These are phyloP conservation scores for Arthrobotrys conoides DNA, from an alignment of 2,329 filamentous ascomycete species.

Conservation along the genomic window DNA sequence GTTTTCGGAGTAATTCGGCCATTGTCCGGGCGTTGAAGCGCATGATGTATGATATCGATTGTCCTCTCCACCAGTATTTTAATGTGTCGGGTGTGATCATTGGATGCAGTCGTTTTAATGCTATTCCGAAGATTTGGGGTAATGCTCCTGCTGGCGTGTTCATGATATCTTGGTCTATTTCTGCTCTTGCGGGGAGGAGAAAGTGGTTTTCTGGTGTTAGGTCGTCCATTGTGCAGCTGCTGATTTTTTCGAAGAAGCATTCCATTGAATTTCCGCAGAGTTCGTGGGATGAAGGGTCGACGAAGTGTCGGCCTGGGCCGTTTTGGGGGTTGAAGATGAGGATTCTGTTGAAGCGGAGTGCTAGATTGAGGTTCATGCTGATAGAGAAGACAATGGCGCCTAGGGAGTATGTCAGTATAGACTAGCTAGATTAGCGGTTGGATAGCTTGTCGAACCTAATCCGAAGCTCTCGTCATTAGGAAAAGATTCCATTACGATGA, in stretches of 20 bases:
- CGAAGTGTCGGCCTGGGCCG: conserved; percentile 61
- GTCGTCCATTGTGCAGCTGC: conserved; percentile 60
- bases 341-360: conserved; percentile 61
- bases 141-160: conserved; percentile 49
- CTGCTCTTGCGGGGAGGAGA: conserved; percentile 38
- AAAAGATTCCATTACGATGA: conserved; percentile 61
- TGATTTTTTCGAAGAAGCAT: conserved; percentile 62
- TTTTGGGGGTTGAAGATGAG: conserved; percentile 60
- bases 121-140: conserved; percentile 59
- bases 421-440: neutral
- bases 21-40: conserved; percentile 62
- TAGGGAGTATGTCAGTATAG: conserved; percentile 7
- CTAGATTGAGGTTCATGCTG: conserved; percentile 57
- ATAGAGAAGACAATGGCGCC: conserved; percentile 60
- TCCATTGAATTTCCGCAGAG: conserved; percentile 61
- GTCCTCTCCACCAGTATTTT: conserved; percentile 63
- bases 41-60: conserved; percentile 62
- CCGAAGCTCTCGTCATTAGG: conserved; percentile 62
- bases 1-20: conserved; percentile 44
- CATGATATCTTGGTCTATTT: conserved; percentile 45
- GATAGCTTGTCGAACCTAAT: conserved; percentile 46
- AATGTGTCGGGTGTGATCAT: conserved; percentile 61
- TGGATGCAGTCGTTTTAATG: conserved; percentile 50
- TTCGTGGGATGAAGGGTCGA: conserved; percentile 44
- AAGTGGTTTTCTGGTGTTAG: conserved; percentile 41